Conservation (phyloP, 305 asterid species). For the Stenogyne calaminthoides region DNA sequence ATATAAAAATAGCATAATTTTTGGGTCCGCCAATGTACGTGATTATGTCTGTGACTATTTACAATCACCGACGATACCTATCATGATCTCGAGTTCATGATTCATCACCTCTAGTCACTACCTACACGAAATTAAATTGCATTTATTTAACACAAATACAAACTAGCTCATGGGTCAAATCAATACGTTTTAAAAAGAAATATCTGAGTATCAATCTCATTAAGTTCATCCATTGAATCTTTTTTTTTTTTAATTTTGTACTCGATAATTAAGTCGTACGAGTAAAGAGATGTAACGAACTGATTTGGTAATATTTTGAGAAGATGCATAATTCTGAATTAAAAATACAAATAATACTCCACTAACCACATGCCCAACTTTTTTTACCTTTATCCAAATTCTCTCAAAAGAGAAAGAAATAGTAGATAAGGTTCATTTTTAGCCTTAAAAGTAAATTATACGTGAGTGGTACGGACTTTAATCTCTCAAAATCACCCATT, state of each 20-base stretch:
- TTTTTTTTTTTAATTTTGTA: no score
- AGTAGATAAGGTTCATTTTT: constrained; percentile 25
- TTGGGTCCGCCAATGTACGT: no score
- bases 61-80: no score
- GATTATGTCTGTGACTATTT: no score
- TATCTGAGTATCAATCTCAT: neutral
- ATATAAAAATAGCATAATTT: no score
- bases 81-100: no score
- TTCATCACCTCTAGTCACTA: neutral
- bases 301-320: neutral
- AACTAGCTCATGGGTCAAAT: neutral
- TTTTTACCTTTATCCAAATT: constrained; percentile 29
- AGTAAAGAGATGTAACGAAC: neutral
- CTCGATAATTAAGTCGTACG: no score
- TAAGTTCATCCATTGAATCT: neutral
- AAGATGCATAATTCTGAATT: neutral
- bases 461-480: constrained; percentile 10
- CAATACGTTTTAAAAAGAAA: neutral
- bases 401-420: constrained; percentile 12
- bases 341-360: neutral
- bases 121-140: neutral
- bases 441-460: constrained; percentile 22
- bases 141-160: no score
- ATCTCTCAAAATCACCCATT: constrained; percentile 10
- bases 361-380: neutral